These are phyloP conservation scores for Powellomyces hirtus DNA, from an alignment of 192 early-diverging fungal genomes.

Conservation along the genomic window DNA sequence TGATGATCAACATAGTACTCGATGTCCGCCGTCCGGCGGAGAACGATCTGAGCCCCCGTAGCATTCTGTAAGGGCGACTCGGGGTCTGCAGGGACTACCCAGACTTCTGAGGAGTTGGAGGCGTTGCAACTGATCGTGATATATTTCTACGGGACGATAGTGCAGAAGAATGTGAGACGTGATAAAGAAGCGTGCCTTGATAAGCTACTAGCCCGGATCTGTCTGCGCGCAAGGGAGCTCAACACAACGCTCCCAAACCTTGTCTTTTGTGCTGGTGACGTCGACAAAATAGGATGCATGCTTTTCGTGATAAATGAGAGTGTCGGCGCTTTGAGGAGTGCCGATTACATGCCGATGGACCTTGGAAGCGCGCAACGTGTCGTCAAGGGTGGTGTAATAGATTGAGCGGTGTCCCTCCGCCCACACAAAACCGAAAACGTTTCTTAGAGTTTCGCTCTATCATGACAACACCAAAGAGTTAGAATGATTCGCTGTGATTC, in stretches of 20 bases:
- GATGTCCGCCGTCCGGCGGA: not conserved
- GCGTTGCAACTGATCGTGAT: conserved; percentile 16
- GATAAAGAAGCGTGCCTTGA: too few species aligned
- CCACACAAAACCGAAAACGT: conserved; percentile 24
- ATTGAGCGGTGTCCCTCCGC: not conserved
- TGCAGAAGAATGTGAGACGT: too few species aligned
- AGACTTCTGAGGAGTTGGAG: conserved; percentile 2
- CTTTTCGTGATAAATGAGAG: conserved; percentile 11
- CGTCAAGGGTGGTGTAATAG: conserved; percentile 25
- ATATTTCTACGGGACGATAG: too few species aligned
- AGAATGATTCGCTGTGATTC: too few species aligned
- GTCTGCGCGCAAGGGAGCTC: too few species aligned
- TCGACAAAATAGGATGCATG: conserved; percentile 19
- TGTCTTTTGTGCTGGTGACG: conserved; percentile 19
- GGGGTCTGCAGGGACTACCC: not conserved
- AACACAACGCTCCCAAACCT: too few species aligned
- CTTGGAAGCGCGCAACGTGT: conserved; percentile 11
- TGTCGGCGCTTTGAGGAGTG: not conserved
- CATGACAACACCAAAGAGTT: too few species aligned
- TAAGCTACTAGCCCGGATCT: too few species aligned
- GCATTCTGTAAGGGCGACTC: too few species aligned
- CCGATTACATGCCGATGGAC: conserved; percentile 9
- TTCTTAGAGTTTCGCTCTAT: too few species aligned
- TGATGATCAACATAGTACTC: conserved; percentile 25
- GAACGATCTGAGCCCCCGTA: too few species aligned